These are phyloP conservation scores for Yamadazyma blattariae DNA, from an alignment of 1,139 yeast genomes.

Conservation along the genomic window DNA sequence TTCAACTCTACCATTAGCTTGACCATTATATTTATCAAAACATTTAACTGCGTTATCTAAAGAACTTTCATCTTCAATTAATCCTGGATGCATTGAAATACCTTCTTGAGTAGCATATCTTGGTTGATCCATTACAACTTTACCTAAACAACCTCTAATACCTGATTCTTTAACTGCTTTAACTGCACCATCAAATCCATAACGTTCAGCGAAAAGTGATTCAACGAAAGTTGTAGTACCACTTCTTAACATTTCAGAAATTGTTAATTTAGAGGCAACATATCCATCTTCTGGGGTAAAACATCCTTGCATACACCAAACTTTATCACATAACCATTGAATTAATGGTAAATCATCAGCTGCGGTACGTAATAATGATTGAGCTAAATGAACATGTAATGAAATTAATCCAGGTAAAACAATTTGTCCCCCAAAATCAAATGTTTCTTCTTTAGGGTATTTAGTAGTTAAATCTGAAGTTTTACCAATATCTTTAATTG, in stretches of 20 bases:
- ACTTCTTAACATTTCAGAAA: conserved; percentile 20
- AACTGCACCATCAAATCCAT: conserved; percentile 23
- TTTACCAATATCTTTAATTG: conserved; percentile 10
- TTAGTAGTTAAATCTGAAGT: conserved; percentile 4
- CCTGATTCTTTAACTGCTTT: conserved; percentile 20
- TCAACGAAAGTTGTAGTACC: conserved; percentile 23
- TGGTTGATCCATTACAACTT: conserved; percentile 19
- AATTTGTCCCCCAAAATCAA: conserved; percentile 9
- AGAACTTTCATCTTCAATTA: conserved; percentile 12
- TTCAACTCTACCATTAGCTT: conserved; percentile 19
- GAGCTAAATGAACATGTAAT: conserved; percentile 13
- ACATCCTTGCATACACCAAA: conserved; percentile 22
- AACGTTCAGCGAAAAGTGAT: conserved; percentile 14
- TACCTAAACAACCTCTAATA: conserved; percentile 15
- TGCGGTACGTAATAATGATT: conserved; percentile 17
- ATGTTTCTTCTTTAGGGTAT: conserved; percentile 6
- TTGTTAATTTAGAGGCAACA: conserved; percentile 19
- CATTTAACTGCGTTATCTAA: conserved; percentile 11
- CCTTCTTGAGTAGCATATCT: conserved; percentile 15
- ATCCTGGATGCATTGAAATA: conserved; percentile 12
- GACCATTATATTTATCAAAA: conserved; percentile 16
- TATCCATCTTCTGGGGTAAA: conserved; percentile 21
- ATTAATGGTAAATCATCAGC: conserved; percentile 21
- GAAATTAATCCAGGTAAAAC: conserved; percentile 11
- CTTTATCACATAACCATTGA: conserved; percentile 21